Base-by-base conservation (phyloP, 225 moss, liverwort and hornwort genomes). In the Marchantia polymorpha region DNA sequence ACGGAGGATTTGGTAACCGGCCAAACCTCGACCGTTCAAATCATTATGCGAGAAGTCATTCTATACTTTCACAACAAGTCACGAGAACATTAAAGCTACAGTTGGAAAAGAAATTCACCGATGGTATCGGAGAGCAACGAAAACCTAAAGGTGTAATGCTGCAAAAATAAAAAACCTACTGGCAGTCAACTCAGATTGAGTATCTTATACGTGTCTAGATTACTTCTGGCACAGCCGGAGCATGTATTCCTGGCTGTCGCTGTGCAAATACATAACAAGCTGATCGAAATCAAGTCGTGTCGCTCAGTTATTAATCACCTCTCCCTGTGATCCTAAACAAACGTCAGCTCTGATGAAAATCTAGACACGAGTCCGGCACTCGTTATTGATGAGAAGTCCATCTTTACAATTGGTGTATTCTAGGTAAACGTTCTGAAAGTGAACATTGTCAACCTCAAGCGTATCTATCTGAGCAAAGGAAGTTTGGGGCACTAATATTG, bases 181-280 rank as follows among this genome's bases (percentile, higher is more conserved):
- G 60, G 7, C 22, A 22, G 60, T 19, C 20, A 59, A 9, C 58
- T 9, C 58, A 8, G 8, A 16, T 4, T 59, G 4, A n/a, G n/a
- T n/a, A n/a, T n/a, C n/a, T n/a, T n/a, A n/a, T n/a, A n/a, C n/a
- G 58, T 20, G 14, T 22, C 22, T 61, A 61, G 3, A 22, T 19
- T 20, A 61, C 60, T 61, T n/a, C 60, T 61, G 60, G 60, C 60
- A 61, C 23, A 61, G 60, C 60, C 60, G 60, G 23, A 61, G 60
- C 60, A 20, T 19, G 23, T 61, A 15, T 7, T 20, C 6, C 60
- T 61, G 23, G 60, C 60, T 61, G 23, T 61, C 20, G 14, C 60
- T 61, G 23, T 61, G 60, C 23, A 61, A 19, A 61, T 15, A 61
- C 2, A 6, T 19, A 61, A 61, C 22, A n/a, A 20, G 60, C 60